A percentile compares a stretch with the other conserved stretches of the same genome.
Conservation (phyloP, 192 early-diverging fungal genomes). For the Dissophora ornata region DNA sequence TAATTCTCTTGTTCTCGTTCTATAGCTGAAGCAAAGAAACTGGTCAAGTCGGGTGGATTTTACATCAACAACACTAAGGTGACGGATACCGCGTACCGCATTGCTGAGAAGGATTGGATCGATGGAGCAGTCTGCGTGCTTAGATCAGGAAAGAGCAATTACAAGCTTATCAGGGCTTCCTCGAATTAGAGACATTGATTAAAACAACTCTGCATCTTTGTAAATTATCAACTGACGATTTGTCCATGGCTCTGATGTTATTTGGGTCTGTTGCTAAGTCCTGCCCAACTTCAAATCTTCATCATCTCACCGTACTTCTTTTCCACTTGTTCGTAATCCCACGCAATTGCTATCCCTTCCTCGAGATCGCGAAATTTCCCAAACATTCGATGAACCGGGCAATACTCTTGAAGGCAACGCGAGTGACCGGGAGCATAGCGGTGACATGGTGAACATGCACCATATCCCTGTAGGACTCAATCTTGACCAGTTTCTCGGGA, state of each 20-base stretch:
- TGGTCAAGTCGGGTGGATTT: constrained; percentile 81
- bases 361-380: neutral
- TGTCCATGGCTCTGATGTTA: too few species aligned
- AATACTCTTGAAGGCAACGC: constrained; percentile 16
- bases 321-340: neutral
- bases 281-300: too few species aligned
- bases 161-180: constrained; percentile 65
- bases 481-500: constrained; percentile 8
- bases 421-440: neutral
- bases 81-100: constrained; percentile 48
- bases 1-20: neutral
- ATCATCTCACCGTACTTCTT: too few species aligned
- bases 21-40: constrained; percentile 79
- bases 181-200: constrained; percentile 13
- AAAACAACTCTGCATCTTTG: neutral
- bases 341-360: constrained; percentile 8
- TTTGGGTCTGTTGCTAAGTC: too few species aligned
- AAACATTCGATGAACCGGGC: constrained; percentile 38
- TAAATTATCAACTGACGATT: too few species aligned
- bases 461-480: constrained; percentile 35
- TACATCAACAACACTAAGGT: constrained; percentile 79
- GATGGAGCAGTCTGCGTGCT: constrained; percentile 76
- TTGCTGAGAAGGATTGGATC: constrained; percentile 67
- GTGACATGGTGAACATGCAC: constrained; percentile 43
- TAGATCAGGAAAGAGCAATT: constrained; percentile 84